phyloP scores from a whole-genome alignment of 495 filamentous ascomycete species.

The Podospora didyma region DNA sequence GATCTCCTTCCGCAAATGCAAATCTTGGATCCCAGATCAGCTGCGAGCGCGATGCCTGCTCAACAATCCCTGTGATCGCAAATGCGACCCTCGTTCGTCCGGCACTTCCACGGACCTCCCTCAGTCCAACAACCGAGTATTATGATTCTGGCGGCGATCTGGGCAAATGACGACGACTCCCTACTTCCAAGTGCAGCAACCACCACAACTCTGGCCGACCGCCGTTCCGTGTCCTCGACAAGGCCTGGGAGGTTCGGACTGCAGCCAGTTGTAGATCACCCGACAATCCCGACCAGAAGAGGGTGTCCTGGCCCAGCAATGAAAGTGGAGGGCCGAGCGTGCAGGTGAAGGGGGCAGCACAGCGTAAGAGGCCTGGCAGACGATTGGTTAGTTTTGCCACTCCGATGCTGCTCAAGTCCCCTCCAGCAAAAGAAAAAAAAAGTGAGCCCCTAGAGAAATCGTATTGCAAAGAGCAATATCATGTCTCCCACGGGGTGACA shows the following conservation, averaged over 20 bases:
- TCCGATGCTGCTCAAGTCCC: background rate
- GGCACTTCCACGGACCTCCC: slow-evolving; percentile 26
- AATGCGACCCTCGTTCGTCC: slow-evolving; percentile 12
- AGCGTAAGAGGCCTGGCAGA: background rate
- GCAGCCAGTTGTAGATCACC: slow-evolving; percentile 11
- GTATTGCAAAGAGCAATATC: no score
- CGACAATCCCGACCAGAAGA: slow-evolving; percentile 1
- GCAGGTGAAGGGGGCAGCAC: slow-evolving; percentile 3
- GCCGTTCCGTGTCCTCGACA: background rate
- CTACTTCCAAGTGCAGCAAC: background rate
- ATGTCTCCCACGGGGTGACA: no score
- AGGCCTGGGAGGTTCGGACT: background rate
- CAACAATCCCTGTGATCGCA: slow-evolving; percentile 29
- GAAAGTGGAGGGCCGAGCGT: slow-evolving; percentile 2
- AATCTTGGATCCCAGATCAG: slow-evolving; percentile 30
- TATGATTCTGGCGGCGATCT: slow-evolving; percentile 22
- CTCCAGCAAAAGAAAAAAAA: no score
- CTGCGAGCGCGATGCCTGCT: slow-evolving; percentile 17
- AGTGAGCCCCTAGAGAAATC: no score
- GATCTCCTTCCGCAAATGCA: slow-evolving; percentile 27
- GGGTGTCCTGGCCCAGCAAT: background rate
- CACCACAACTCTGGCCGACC: background rate
- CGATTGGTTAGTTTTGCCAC: slow-evolving; percentile 12
- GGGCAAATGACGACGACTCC: background rate
- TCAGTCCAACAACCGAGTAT: background rate